These are phyloP conservation scores for Pinus albicaulis DNA, from an alignment of 75 land plant genomes.

Conservation along the genomic window DNA sequence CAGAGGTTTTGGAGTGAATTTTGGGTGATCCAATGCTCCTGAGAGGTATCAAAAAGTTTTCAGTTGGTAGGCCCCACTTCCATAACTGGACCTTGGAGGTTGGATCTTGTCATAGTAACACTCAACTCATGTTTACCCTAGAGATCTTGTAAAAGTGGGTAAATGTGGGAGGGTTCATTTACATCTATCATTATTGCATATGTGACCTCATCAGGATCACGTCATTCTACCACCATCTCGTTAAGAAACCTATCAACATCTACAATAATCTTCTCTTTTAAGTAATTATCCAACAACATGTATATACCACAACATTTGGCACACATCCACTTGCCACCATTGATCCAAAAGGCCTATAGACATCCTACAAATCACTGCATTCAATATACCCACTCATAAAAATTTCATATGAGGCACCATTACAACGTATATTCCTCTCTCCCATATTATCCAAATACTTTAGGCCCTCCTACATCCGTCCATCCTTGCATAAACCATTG, in stretches of 20 bases:
- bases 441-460: conserved; percentile 41
- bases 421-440: conserved; percentile 41
- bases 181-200: too few relatives aligned
- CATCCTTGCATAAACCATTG: conserved; percentile 31
- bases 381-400: conserved; percentile 29
- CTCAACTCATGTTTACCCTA: too few relatives aligned
- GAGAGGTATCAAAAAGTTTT: too few relatives aligned
- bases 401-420: conserved; percentile 32
- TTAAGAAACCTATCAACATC: conserved; percentile 24
- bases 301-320: conserved; percentile 33
- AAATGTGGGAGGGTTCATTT: too few relatives aligned
- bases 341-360: background rate
- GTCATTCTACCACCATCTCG: conserved; percentile 24
- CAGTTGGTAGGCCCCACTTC: too few relatives aligned
- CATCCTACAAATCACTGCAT: conserved; percentile 5
- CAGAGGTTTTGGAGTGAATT: too few relatives aligned
- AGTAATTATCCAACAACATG: conserved; percentile 33
- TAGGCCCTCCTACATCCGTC: conserved; percentile 17
- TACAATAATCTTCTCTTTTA: conserved; percentile 15
- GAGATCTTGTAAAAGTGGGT: too few relatives aligned
- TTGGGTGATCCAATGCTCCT: too few relatives aligned
- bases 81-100: too few relatives aligned
- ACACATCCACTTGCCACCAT: conserved; percentile 2
- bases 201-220: conserved; percentile 29
- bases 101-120: too few relatives aligned